Percentiles rank a stretch among this genome's conserved stretches.
Evolutionary conservation across 106 monocot genomes (phyloP).

Genomic region (Dendrobium catenatum): DNA sequence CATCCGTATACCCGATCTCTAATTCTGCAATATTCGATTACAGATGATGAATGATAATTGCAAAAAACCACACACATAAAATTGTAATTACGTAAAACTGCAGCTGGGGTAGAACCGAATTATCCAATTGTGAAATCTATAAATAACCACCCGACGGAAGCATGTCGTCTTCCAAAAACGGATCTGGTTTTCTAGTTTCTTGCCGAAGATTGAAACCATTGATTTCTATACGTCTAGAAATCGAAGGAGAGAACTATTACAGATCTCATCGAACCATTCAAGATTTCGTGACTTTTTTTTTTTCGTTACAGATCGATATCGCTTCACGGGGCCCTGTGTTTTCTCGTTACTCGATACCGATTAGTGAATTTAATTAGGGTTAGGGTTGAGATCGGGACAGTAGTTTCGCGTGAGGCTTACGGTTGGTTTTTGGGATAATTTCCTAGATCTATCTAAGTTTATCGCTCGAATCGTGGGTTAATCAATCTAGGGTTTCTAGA

Average conservation of each 20-base stretch:
- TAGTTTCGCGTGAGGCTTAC: background rate
- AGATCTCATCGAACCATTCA: background rate
- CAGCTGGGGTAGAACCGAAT: background rate
- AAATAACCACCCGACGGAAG: background rate
- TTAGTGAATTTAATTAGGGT: conserved; percentile 1
- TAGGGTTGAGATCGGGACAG: background rate
- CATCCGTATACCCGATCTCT: no score
- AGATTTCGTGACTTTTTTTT: background rate
- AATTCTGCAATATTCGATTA: no score
- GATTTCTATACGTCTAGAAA: background rate
- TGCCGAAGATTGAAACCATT: background rate
- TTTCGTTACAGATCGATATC: background rate
- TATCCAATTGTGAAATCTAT: background rate
- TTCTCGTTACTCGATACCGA: background rate
- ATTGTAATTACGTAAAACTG: no score
- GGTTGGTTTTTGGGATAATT: background rate
- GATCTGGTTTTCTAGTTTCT: background rate
- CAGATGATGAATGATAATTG: no score
- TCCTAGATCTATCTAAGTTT: background rate
- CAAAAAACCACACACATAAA: no score
- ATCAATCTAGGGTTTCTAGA: background rate
- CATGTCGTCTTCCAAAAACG: background rate
- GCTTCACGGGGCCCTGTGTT: background rate
- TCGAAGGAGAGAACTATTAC: background rate
- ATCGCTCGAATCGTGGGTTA: background rate